Conservation (phyloP, 345 rosid species). For the Lepidium aucheri region DNA sequence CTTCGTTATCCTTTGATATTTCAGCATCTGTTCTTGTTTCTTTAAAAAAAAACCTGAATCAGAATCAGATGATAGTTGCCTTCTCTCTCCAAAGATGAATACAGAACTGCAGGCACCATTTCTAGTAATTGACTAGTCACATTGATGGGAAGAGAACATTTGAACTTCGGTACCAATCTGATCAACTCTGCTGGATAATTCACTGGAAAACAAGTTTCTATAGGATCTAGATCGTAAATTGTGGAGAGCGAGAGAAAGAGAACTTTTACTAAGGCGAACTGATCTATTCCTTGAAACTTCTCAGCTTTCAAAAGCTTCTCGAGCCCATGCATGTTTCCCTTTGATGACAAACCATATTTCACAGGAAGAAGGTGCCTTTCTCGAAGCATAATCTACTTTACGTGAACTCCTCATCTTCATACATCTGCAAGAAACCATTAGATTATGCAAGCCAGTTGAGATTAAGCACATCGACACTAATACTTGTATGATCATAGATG, state of each 20-base stretch:
- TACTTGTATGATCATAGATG: neutral
- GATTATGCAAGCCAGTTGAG: neutral
- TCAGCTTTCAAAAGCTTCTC: constrained; percentile 40
- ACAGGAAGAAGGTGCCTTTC: constrained; percentile 44
- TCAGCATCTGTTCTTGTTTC: constrained; percentile 1
- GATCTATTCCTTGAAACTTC: constrained; percentile 25
- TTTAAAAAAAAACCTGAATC: neutral
- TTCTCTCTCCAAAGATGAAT: neutral
- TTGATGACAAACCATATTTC: constrained; percentile 62
- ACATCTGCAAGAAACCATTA: constrained; percentile 32
- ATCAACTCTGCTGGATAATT: constrained; percentile 25
- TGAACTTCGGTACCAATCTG: constrained; percentile 10
- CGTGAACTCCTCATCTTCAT: constrained; percentile 42
- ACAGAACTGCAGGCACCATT: constrained; percentile 22
- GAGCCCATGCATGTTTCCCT: constrained; percentile 52
- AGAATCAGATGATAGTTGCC: constrained; percentile 29
- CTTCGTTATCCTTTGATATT: constrained; percentile 20
- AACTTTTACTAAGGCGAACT: constrained; percentile 3
- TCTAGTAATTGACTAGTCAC: constrained; percentile 21
- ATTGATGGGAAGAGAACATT: neutral
- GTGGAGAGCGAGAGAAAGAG: constrained; percentile 2
- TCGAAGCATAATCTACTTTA: constrained; percentile 41
- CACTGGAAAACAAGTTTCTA: constrained; percentile 2
- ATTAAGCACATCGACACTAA: no score
- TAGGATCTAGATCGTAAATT: constrained; percentile 21